Percentiles rank a stretch among this genome's conserved stretches.
These are phyloP conservation scores for Hypomyces perniciosus DNA, from an alignment of 2,329 filamentous ascomycete genomes.

Conservation along the genomic window DNA sequence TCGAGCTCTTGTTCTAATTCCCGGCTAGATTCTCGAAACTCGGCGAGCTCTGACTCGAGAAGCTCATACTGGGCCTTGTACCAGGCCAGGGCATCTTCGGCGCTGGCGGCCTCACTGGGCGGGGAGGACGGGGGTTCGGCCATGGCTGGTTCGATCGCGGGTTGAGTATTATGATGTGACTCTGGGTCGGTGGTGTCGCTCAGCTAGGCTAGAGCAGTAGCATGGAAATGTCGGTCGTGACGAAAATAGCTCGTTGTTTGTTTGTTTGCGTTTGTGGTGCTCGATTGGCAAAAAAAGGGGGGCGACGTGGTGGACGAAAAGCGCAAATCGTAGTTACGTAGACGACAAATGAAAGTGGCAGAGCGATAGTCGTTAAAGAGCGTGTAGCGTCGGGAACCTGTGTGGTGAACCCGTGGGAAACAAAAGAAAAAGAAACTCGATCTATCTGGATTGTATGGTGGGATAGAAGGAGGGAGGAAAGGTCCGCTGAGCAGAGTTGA, in stretches of 20 bases:
- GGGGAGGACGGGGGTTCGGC: slow-evolving; percentile 58
- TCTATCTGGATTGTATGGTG: background rate
- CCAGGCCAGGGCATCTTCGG: slow-evolving; percentile 77
- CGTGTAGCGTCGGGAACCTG: slow-evolving; percentile 8
- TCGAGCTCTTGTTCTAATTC: slow-evolving; percentile 93
- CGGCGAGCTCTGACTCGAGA: slow-evolving; percentile 81
- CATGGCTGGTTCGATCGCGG: slow-evolving; percentile 32
- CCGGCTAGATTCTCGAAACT: slow-evolving; percentile 90
- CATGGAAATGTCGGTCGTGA: background rate
- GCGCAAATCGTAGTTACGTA: background rate
- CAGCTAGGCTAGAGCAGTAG: background rate
- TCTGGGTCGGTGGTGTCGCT: too few relatives aligned
- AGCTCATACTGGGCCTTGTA: slow-evolving; percentile 96
- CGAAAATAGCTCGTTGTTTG: background rate
- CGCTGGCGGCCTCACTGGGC: slow-evolving; percentile 45
- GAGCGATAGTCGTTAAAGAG: slow-evolving; percentile 4
- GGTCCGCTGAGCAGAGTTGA: slow-evolving; percentile 1
- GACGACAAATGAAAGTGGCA: background rate
- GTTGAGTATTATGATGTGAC: background rate
- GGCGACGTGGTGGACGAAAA: background rate
- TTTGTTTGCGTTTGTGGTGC: too few relatives aligned
- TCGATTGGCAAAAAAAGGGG: background rate
- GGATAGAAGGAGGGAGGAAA: slow-evolving; percentile 1
- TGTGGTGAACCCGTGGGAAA: slow-evolving; percentile 3
- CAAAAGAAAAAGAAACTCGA: slow-evolving; percentile 3